Evolutionary conservation across 495 filamentous ascomycete species (phyloP).

Genomic region (Trichocladium antarcticum): DNA sequence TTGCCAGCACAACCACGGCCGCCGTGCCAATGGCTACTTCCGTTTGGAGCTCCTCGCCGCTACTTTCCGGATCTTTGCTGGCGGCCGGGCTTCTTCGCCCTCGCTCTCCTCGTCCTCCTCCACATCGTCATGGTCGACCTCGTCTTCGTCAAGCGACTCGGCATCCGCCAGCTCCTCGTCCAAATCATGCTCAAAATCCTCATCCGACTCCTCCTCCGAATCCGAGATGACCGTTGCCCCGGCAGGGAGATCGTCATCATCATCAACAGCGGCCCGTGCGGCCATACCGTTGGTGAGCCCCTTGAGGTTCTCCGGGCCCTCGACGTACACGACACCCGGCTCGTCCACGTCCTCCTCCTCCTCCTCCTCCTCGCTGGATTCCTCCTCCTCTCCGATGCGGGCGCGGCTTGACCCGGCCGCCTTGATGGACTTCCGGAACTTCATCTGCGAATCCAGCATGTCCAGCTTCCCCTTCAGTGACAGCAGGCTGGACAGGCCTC

Average conservation of each 20-base stretch:
- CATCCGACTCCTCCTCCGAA: slow-evolving; percentile 25
- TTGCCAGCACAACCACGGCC: background rate
- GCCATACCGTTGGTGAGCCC: slow-evolving; percentile 32
- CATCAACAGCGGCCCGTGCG: slow-evolving; percentile 10
- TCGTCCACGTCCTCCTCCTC: slow-evolving; percentile 43
- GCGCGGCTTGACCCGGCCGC: slow-evolving; percentile 22
- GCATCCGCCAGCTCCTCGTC: slow-evolving; percentile 23
- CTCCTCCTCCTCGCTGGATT: slow-evolving; percentile 73
- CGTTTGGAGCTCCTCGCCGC: slow-evolving; percentile 19
- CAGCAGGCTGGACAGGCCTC: slow-evolving; percentile 68
- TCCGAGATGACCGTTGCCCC: slow-evolving; percentile 17
- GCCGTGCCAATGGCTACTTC: slow-evolving; percentile 9
- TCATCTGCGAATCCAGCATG: slow-evolving; percentile 77
- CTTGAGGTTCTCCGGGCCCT: slow-evolving; percentile 54
- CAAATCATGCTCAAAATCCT: slow-evolving; percentile 23
- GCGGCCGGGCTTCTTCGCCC: slow-evolving; percentile 23
- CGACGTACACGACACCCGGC: slow-evolving; percentile 68
- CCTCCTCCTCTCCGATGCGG: slow-evolving; percentile 45
- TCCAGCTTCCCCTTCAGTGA: slow-evolving; percentile 89
- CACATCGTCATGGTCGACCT: slow-evolving; percentile 31
- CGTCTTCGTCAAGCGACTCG: slow-evolving; percentile 30
- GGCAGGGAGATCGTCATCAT: slow-evolving; percentile 21
- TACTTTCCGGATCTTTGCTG: slow-evolving; percentile 28
- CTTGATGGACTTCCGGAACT: slow-evolving; percentile 57
- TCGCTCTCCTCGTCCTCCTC: slow-evolving; percentile 32